phyloP scores from a whole-genome alignment of 805 yeast genomes.

The Saccharomyces kudriavzevii region DNA sequence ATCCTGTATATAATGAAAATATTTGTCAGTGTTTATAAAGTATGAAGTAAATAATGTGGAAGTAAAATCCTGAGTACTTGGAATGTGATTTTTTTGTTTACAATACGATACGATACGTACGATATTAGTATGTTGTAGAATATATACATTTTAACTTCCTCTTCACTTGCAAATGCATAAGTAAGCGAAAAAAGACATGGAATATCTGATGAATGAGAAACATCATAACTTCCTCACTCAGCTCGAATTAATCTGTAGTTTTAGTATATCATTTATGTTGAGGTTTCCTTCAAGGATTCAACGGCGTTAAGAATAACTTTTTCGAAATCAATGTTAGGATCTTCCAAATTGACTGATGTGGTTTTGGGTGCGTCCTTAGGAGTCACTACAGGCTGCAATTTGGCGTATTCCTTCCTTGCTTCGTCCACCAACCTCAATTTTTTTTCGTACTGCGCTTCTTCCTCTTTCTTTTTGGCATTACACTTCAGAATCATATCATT shows the following conservation, averaged over 20 bases:
- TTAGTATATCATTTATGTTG: conserved; percentile 7
- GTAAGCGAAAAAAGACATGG: neutral
- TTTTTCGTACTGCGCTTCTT: conserved; percentile 48
- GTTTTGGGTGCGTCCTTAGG: conserved; percentile 33
- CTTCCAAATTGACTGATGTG: conserved; percentile 64
- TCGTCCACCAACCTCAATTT: conserved; percentile 71
- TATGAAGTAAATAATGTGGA: neutral
- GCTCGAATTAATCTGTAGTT: neutral
- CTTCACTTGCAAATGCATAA: neutral
- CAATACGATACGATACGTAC: neutral
- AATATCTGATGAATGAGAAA: neutral
- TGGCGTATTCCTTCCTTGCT: conserved; percentile 85
- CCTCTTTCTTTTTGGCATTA: conserved; percentile 50
- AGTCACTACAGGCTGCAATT: conserved; percentile 42
- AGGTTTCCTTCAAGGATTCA: conserved; percentile 38
- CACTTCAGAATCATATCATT: conserved; percentile 67
- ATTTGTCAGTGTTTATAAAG: neutral
- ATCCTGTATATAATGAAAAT: neutral
- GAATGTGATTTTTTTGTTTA: neutral
- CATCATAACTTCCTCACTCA: neutral
- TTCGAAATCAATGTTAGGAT: conserved; percentile 83
- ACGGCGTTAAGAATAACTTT: conserved; percentile 58
- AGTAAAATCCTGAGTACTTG: neutral
- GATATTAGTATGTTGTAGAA: neutral
- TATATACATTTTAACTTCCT: neutral